Percentiles rank a stretch among this genome's conserved stretches.
phyloP scores from a whole-genome alignment of 2,329 filamentous ascomycete genomes.

The Fusarium anthophilum region DNA sequence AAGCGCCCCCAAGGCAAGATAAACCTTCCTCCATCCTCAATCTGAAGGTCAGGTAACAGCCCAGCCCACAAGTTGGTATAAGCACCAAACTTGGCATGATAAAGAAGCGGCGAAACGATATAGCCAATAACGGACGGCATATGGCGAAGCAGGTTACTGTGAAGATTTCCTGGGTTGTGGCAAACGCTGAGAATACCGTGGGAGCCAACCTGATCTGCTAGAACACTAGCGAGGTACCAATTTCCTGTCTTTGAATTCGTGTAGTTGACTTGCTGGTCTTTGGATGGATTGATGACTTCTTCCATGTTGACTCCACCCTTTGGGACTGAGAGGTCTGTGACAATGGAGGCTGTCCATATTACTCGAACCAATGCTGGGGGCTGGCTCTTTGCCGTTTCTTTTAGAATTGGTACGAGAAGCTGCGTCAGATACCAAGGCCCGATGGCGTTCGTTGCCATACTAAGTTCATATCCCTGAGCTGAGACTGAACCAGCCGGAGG shows the following conservation, averaged over 20 bases:
- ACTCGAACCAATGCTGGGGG: slow-evolving; percentile 16
- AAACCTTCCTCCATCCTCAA: slow-evolving; percentile 24
- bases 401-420: slow-evolving; percentile 11
- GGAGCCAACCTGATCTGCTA: background rate
- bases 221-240: slow-evolving; percentile 12
- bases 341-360: slow-evolving; percentile 22
- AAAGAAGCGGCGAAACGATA: background rate
- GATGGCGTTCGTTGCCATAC: slow-evolving; percentile 27
- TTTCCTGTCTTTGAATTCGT: slow-evolving; percentile 29
- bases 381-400: background rate
- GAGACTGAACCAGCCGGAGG: slow-evolving; percentile 21
- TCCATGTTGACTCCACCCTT: slow-evolving; percentile 15
- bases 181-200: slow-evolving; percentile 17
- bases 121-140: slow-evolving; percentile 8
- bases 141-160: slow-evolving; percentile 14
- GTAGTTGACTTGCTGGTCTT: slow-evolving; percentile 15
- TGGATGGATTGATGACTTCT: background rate
- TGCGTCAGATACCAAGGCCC: slow-evolving; percentile 30
- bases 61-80: slow-evolving; percentile 23
- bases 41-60: background rate
- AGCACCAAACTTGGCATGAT: slow-evolving; percentile 14
- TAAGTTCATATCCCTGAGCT: slow-evolving; percentile 28
- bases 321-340: slow-evolving; percentile 8
- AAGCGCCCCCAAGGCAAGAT: slow-evolving; percentile 14
- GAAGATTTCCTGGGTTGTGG: slow-evolving; percentile 24